Percentiles rank a stretch among this genome's conserved stretches.
Evolutionary conservation across 2,329 filamentous ascomycete species (phyloP).

Genomic region (Fusarium odoratissimum): DNA sequence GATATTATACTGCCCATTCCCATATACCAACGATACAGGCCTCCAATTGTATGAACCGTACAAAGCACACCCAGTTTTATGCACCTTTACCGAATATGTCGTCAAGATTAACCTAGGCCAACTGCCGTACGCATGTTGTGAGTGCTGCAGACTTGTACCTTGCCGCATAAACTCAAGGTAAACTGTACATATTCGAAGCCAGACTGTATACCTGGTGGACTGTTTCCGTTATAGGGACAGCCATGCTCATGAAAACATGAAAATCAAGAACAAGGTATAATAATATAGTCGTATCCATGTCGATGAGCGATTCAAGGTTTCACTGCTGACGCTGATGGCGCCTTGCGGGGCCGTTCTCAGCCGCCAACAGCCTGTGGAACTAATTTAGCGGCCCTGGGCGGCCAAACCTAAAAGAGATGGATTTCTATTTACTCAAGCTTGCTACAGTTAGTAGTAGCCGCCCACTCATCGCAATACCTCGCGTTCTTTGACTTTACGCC

Average conservation of each 20-base stretch:
- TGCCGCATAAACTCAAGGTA: background rate
- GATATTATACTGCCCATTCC: background rate
- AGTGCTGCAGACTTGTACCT: background rate
- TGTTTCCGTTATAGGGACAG: background rate
- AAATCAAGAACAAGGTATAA: background rate
- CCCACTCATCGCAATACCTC: conserved; percentile 34
- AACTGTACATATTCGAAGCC: background rate
- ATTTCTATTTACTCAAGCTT: conserved; percentile 33
- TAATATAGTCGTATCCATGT: background rate
- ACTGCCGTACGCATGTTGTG: background rate
- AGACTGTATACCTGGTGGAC: background rate
- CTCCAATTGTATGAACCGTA: background rate
- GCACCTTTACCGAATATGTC: background rate
- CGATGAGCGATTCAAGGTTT: conserved; percentile 2
- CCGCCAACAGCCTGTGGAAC: conserved; percentile 30
- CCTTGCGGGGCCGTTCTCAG: conserved; percentile 25
- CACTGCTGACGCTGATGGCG: conserved; percentile 14
- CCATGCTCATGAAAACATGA: background rate
- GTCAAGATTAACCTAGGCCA: background rate
- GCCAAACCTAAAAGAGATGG: conserved; percentile 34
- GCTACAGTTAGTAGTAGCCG: conserved; percentile 6
- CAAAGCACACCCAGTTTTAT: background rate
- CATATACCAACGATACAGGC: background rate
- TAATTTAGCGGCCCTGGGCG: conserved; percentile 21
- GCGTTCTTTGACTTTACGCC: conserved; percentile 33